Base-by-base conservation (phyloP, 495 filamentous ascomycete species). In the Ramalina peruviana region DNA sequence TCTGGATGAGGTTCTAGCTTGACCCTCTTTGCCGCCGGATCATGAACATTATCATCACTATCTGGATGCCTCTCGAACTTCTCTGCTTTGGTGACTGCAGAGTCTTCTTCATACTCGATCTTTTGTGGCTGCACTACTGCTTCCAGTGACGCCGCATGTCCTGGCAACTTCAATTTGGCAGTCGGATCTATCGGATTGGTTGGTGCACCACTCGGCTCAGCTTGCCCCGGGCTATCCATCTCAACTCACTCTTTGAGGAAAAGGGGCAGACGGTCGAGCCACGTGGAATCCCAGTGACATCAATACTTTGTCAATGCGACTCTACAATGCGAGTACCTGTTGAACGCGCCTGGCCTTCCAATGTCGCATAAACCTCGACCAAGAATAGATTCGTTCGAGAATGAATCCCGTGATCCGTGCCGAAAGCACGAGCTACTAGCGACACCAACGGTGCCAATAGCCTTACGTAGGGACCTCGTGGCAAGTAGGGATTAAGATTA, bases 11-110 rank as follows among this genome's bases (percentile, higher is more conserved):
- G 38, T 43, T 70, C 75, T 33, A 82, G 49, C 58, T 72, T 84
- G 33, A 72, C 65, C 43, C 74, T 70, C 67, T 88, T 88, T 25
- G 72, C 56, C 15, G 75, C 70, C 36, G 72, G 72, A 52, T 77
- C 75, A 44, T 69, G 62, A 1, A 39, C 33, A 19, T 37, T 38
- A 33, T 45, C 25, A 25, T 44, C 48, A 1, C 30, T 33, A n/a
- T 43, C 20, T n/a, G 54, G 56, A 48, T 64, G 58, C 43, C 60
- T 46, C 50, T 65, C 64, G 16, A 44, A 48, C 33, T 58, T 65
- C 40, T 67, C 64, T 2, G 59, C 64, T 48, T 61, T 60, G 10
- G 58, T 67, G 10, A 54, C 43, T n/a, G 62, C 60, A 7, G 65
- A 62, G 42, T 61, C 64, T 30, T 61, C 58, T 3, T 42, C 44